A percentile compares a stretch with the other conserved stretches of the same genome.
Conservation (phyloP, 2,329 filamentous ascomycete species). For the Uncinocarpus reesii region DNA sequence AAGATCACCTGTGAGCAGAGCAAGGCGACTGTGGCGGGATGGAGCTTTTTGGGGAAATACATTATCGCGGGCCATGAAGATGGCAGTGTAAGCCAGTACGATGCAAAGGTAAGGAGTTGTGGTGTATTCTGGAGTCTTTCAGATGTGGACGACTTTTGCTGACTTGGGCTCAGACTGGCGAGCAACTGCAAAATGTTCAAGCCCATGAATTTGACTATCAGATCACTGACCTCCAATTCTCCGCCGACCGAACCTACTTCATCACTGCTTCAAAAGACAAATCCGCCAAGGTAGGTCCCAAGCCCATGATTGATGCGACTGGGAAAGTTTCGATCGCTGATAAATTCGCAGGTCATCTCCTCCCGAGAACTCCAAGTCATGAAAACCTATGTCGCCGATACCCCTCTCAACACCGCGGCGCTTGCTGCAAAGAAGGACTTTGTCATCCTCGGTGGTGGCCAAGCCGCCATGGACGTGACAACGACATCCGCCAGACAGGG, state of each 20-base stretch:
- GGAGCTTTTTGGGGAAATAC: slow-evolving; percentile 88
- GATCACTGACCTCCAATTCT: slow-evolving; percentile 94
- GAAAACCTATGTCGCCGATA: slow-evolving; percentile 87
- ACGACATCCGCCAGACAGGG: slow-evolving; percentile 87
- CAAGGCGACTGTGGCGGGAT: slow-evolving; percentile 95
- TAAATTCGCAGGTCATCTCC: slow-evolving; percentile 58
- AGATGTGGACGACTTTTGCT: neutral
- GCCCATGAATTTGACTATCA: slow-evolving; percentile 73
- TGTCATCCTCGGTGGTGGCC: slow-evolving; percentile 93
- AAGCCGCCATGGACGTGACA: slow-evolving; percentile 98
- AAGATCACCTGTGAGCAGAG: slow-evolving; percentile 89
- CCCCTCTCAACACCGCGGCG: slow-evolving; percentile 87
- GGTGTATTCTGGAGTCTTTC: neutral
- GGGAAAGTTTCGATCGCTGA: neutral
- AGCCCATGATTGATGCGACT: too few relatives aligned
- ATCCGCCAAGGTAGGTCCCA: slow-evolving; percentile 68
- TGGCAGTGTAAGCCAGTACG: slow-evolving; percentile 80
- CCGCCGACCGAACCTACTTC: slow-evolving; percentile 88
- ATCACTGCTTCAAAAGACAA: slow-evolving; percentile 98
- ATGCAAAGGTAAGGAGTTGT: slow-evolving; percentile 59
- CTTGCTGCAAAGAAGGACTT: slow-evolving; percentile 96
- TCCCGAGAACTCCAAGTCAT: slow-evolving; percentile 78
- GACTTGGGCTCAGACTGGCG: slow-evolving; percentile 51
- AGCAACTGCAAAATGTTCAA: slow-evolving; percentile 67
- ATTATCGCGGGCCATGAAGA: slow-evolving; percentile 98